These are phyloP conservation scores for Globisporangium viniferum DNA, from an alignment of 352 stramenopile species.

Conservation along the genomic window DNA sequence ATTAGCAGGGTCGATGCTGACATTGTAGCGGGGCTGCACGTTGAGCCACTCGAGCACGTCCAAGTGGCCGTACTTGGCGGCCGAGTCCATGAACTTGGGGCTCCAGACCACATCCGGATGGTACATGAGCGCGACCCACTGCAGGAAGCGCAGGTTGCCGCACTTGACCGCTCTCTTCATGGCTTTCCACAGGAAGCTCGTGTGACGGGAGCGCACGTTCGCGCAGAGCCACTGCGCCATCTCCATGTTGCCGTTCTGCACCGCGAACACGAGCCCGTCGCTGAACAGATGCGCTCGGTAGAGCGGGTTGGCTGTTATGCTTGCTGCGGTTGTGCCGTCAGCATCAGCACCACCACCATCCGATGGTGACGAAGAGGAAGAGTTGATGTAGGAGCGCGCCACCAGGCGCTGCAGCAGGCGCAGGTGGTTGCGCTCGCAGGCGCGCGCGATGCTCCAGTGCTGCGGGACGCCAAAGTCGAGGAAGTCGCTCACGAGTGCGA, in stretches of 20 bases:
- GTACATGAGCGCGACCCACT: slow-evolving; percentile 11
- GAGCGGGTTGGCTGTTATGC: background rate
- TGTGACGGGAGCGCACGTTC: background rate
- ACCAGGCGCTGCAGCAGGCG: slow-evolving; percentile 4
- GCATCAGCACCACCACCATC: background rate
- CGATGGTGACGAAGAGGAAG: background rate
- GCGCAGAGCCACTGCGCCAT: slow-evolving; percentile 17
- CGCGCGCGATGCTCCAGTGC: slow-evolving; percentile 8
- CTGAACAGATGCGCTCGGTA: slow-evolving; percentile 14
- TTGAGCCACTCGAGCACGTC: slow-evolving; percentile 12
- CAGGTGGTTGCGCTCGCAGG: slow-evolving; percentile 12
- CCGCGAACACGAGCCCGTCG: slow-evolving; percentile 8
- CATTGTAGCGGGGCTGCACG: slow-evolving; percentile 1
- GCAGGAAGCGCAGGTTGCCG: slow-evolving; percentile 10
- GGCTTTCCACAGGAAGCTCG: slow-evolving; percentile 16
- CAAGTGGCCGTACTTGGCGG: slow-evolving; percentile 14
- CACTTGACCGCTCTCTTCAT: slow-evolving; percentile 12
- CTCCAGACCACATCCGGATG: slow-evolving; percentile 6
- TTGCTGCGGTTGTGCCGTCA: background rate
- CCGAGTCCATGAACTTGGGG: slow-evolving; percentile 12
- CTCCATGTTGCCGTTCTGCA: slow-evolving; percentile 14
- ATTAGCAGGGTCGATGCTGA: background rate
- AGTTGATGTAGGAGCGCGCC: background rate
- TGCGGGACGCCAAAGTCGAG: slow-evolving; percentile 2
- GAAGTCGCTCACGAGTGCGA: slow-evolving; percentile 12